Conservation (phyloP, 331 rosid species). For the Spiraea crenata region DNA sequence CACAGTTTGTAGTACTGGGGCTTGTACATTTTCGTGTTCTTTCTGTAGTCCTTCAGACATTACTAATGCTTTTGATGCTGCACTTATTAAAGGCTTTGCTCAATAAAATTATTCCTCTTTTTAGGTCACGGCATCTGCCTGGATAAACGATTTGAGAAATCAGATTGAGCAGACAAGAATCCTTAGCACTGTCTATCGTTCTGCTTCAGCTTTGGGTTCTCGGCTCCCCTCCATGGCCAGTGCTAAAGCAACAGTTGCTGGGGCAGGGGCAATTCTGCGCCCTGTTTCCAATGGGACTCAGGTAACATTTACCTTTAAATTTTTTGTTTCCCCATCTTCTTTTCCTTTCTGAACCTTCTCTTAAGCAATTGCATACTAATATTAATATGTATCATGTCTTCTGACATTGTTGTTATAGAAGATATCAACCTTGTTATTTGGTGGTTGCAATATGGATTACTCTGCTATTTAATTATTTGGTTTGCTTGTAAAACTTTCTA, state of each 20-base stretch:
- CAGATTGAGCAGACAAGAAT: slow-evolving; percentile 91
- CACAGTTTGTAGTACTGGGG: background rate
- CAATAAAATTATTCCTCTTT: slow-evolving; percentile 10
- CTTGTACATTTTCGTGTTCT: background rate
- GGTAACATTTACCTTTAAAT: slow-evolving; percentile 35
- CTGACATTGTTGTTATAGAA: slow-evolving; percentile 7
- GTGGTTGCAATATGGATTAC: background rate
- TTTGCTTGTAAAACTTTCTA: slow-evolving; percentile 13
- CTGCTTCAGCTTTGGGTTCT: slow-evolving; percentile 97
- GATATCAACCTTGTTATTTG: background rate
- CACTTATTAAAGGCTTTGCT: background rate
- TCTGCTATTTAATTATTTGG: background rate
- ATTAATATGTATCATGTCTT: background rate
- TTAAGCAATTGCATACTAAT: background rate
- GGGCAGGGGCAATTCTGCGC: slow-evolving; percentile 90
- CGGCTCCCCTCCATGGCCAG: slow-evolving; percentile 92
- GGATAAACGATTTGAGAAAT: slow-evolving; percentile 93
- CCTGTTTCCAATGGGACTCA: slow-evolving; percentile 95
- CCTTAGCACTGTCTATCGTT: slow-evolving; percentile 86
- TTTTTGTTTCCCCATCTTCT: background rate
- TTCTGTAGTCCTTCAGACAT: background rate
- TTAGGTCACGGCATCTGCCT: slow-evolving; percentile 97
- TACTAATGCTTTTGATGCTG: background rate
- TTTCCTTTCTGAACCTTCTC: slow-evolving; percentile 4
- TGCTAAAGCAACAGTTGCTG: slow-evolving; percentile 89